These are phyloP conservation scores for Rosa multiflora DNA, from an alignment of 306 rosid species.

Conservation along the genomic window DNA sequence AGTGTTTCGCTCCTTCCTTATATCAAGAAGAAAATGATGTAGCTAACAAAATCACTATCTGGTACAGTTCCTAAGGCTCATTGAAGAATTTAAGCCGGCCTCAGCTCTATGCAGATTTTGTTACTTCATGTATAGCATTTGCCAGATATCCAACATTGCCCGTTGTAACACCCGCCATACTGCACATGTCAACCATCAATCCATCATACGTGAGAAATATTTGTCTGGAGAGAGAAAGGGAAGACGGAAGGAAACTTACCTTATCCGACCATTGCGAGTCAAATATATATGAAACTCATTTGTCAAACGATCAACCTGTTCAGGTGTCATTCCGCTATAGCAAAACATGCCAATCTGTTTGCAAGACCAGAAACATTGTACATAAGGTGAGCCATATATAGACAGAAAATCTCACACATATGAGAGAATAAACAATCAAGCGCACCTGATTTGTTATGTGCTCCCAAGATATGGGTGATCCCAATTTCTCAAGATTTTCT, in stretches of 20 bases:
- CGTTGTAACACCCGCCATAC: constrained; percentile 93
- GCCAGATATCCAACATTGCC: constrained; percentile 81
- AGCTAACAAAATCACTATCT: constrained; percentile 2
- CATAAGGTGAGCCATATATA: neutral
- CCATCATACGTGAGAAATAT: neutral
- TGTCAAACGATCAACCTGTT: constrained; percentile 89
- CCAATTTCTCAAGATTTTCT: constrained; percentile 70
- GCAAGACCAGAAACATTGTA: constrained; percentile 11
- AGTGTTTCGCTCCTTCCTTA: constrained; percentile 10
- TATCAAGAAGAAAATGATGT: neutral
- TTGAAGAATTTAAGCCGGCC: neutral
- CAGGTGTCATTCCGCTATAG: constrained; percentile 88
- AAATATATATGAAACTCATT: constrained; percentile 78
- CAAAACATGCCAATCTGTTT: constrained; percentile 97
- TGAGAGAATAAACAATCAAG: neutral
- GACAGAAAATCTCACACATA: neutral
- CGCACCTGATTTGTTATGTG: constrained; percentile 84
- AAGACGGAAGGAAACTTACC: constrained; percentile 36
- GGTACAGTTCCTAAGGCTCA: neutral
- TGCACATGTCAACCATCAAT: constrained; percentile 31
- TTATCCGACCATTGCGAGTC: constrained; percentile 95
- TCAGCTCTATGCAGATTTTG: constrained; percentile 52
- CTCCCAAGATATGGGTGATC: constrained; percentile 78
- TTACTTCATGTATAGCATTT: constrained; percentile 84
- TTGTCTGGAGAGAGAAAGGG: neutral